Evolutionary conservation across 1,139 yeast genomes (phyloP).

Genomic region (Taphrina betulina): DNA sequence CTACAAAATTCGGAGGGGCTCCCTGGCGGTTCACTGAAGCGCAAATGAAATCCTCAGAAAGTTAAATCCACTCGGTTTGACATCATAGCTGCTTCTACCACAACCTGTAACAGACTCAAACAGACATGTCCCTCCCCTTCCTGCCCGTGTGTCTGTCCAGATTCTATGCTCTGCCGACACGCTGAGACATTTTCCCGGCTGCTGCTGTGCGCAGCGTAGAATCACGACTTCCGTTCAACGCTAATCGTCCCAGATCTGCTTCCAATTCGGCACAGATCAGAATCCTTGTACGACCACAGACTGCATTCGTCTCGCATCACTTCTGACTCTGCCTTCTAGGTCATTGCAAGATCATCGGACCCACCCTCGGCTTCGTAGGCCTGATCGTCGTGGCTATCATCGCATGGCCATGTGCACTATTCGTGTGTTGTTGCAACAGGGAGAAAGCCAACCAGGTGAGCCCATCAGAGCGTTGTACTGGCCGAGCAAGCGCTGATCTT

Average conservation of each 20-base stretch:
- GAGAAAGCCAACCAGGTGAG: slow-evolving; percentile 17
- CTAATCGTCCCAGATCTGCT: too few species aligned
- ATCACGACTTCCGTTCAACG: too few species aligned
- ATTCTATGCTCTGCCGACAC: too few species aligned
- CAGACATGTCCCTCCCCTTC: slow-evolving; percentile 19
- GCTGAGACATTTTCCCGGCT: too few species aligned
- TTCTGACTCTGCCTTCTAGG: not conserved
- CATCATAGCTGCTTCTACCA: too few species aligned
- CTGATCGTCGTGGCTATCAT: slow-evolving; percentile 29
- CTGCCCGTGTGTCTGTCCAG: slow-evolving; percentile 19
- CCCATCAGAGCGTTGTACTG: not conserved
- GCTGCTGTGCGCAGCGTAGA: too few species aligned
- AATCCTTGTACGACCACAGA: slow-evolving; percentile 13
- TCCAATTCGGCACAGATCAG: slow-evolving; percentile 28
- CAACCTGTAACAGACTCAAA: too few species aligned
- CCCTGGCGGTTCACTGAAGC: too few species aligned
- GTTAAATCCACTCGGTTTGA: too few species aligned
- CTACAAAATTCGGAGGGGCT: too few species aligned
- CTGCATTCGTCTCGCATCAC: not conserved
- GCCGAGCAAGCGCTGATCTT: too few species aligned
- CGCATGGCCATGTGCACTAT: slow-evolving; percentile 31
- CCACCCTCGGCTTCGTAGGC: slow-evolving; percentile 32
- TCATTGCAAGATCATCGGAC: slow-evolving; percentile 31
- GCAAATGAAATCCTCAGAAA: too few species aligned
- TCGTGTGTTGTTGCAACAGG: slow-evolving; percentile 24